phyloP scores from a whole-genome alignment of 208 protist species.

The Wallacemonas rigidus region DNA sequence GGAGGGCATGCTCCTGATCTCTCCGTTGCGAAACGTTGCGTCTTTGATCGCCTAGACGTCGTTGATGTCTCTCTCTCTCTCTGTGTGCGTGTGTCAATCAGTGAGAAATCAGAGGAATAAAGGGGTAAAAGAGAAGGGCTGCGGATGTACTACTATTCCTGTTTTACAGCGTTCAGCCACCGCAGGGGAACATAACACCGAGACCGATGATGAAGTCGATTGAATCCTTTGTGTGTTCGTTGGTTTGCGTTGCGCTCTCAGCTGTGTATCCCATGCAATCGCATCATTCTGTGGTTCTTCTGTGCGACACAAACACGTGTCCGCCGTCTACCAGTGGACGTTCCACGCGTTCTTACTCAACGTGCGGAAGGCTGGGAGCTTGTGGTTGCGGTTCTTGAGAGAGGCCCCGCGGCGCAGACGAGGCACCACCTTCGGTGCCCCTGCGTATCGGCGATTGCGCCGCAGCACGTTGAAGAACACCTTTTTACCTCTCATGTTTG shows the following conservation, averaged over 20 bases:
- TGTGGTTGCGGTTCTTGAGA: constrained; percentile 16
- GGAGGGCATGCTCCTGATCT: too few relatives aligned
- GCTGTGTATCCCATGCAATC: not conserved
- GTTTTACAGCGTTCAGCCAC: too few relatives aligned
- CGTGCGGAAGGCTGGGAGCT: constrained; percentile 52
- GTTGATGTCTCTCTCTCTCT: too few relatives aligned
- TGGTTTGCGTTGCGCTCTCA: not conserved
- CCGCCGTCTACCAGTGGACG: constrained; percentile 66
- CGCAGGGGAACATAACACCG: too few relatives aligned
- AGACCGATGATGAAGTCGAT: too few relatives aligned
- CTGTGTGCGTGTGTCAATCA: too few relatives aligned
- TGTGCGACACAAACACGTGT: not conserved
- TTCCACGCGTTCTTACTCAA: constrained; percentile 86
- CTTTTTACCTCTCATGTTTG: constrained; percentile 62
- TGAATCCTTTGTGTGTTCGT: not conserved
- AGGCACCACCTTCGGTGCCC: constrained; percentile 48
- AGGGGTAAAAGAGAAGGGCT: too few relatives aligned
- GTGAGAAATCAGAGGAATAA: too few relatives aligned
- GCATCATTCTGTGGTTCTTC: constrained; percentile 9
- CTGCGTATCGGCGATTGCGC: constrained; percentile 62
- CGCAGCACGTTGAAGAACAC: constrained; percentile 74
- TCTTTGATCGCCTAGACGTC: too few relatives aligned
- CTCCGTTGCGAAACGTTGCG: too few relatives aligned
- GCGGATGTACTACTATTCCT: too few relatives aligned
- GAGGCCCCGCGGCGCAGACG: constrained; percentile 41